Evolutionary conservation across 805 yeast genomes (phyloP), one percentile per base, ranked within the genome.

Genomic region (Yarrowia divulgata): DNA sequence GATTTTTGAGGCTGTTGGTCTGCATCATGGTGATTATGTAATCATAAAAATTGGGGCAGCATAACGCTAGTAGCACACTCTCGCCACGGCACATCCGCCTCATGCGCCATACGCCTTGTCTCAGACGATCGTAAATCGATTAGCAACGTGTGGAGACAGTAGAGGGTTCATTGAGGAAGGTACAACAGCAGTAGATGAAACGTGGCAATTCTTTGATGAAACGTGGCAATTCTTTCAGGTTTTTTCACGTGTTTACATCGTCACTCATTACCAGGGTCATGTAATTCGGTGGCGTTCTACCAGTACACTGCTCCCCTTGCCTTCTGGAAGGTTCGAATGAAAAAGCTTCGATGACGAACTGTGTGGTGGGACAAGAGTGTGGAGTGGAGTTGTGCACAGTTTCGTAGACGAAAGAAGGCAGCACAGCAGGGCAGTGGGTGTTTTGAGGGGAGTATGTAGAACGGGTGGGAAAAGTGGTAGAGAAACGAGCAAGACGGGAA

Each of bases 321-420:
- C n/a, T 57, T 57, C 63, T 57, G 63, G 63, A 57, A 57, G 54
- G 52, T 43, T 60, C 67, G n/a, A 19, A 45, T n/a, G 42, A 52
- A 35, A 50, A 52, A 34, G 57, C 57, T 37, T 35, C 18, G 43
- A 37, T 52, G 58, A n/a, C 39, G 55, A 34, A 8, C 8, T 16
- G 45, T 42, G 8, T n/a, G 46, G 8, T 23, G 46, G 8, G 12
- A 1, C 16, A 42, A 6, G 45, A 16, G 5, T 43, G 18, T 10
- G 19, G 52, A 18, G 58, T 19, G 43, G 58, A 52, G 40, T 39
- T 18, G 40, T 39, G 14, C n/a, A n/a, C 43, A 40, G 43, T n/a
- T n/a, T n/a, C n/a, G n/a, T n/a, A n/a, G n/a, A n/a, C n/a, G n/a
- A 23, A 23, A 23, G 54, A 32, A 32, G 54, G 60, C 60, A 39